Percentiles rank a stretch among this genome's conserved stretches.
phyloP scores from a whole-genome alignment of 129 eudicot species.

The Flaveria linearis region DNA sequence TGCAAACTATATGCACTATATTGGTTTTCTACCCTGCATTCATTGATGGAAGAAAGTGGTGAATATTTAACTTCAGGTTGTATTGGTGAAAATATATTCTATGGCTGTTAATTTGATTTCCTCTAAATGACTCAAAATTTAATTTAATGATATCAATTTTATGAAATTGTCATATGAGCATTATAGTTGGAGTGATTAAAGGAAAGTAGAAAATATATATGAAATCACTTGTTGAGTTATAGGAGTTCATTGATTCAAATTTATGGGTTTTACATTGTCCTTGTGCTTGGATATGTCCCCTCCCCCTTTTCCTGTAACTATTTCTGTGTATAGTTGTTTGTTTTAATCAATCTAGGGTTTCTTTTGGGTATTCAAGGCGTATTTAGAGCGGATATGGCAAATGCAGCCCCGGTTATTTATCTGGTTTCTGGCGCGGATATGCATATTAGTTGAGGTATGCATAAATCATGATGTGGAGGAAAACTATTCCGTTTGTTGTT shows the following conservation, averaged over 20 bases:
- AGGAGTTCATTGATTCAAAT: slow-evolving; percentile 3
- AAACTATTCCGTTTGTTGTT: slow-evolving; percentile 7
- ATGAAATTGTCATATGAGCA: not conserved
- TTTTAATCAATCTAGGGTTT: slow-evolving; percentile 19
- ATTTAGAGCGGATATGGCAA: slow-evolving; percentile 30
- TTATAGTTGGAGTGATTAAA: slow-evolving; percentile 1
- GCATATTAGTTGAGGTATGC: slow-evolving; percentile 35
- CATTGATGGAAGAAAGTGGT: slow-evolving; percentile 7
- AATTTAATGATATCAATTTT: too few relatives aligned
- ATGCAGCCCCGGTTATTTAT: slow-evolving; percentile 17
- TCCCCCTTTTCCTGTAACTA: not conserved
- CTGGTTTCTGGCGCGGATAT: slow-evolving; percentile 11
- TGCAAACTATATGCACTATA: slow-evolving; percentile 2
- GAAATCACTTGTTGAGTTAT: not conserved
- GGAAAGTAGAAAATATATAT: slow-evolving; percentile 1
- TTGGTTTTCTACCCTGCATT: not conserved
- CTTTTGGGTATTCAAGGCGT: not conserved
- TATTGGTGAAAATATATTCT: not conserved
- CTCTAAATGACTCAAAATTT: not conserved
- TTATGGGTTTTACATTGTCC: not conserved
- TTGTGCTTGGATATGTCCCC: not conserved
- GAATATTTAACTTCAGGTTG: slow-evolving; percentile 5
- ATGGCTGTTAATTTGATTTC: not conserved
- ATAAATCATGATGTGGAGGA: slow-evolving; percentile 20
- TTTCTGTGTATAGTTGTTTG: not conserved